Base-by-base conservation (phyloP, 176 grass and related monocot species). In the Avena eriantha region DNA sequence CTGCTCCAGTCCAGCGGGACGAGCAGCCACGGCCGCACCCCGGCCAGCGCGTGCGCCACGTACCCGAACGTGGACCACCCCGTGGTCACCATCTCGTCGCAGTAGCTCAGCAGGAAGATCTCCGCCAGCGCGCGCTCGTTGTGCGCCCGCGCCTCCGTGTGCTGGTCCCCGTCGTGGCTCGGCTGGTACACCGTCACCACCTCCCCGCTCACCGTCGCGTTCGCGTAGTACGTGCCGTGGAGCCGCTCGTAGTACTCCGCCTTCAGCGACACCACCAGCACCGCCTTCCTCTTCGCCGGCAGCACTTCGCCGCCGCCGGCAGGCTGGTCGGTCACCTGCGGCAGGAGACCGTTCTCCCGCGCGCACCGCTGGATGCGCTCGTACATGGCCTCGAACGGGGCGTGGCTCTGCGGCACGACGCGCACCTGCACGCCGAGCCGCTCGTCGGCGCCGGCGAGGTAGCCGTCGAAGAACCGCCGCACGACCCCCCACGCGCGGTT, bases 21-120 rank as follows among this genome's bases (percentile, higher is more conserved):
- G 10, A 97, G 83, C 69, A 91, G 78, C 80, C 80, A 86, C 0
- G 95, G 95, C 13, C 86, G 88, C 68, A 85, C 36, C 3, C 90
- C 95, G 1, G 88, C 95, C 4, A 97, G 64, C 58, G 88, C 84
- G 75, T 97, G 86, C 63, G 95, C 90, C 56, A 87, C 85, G 72
- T 97, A 97, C 34, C 92, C 92, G 85, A 94, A 97, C 18, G 95
- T 97, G 2, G 95, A 97, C 88, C 89, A 91, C 55, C 50, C 77
- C 55, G 80, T 88, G 33, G 84, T 91, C 10, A 92, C 73, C 65
- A 92, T 4, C 77, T 4, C 51, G 68, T 94, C 88, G 29, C 68
- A 80, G 71, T 77, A 87, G 84, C 92, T 92, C 29, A 97, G 82
- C 72, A 94, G 84, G 77, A 82, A 91, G 34, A 97, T 92, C 92